A percentile compares a stretch with the other conserved stretches of the same genome.
phyloP scores from a whole-genome alignment of 2,329 filamentous ascomycete genomes.

The Gaeumannomyces sp. region DNA sequence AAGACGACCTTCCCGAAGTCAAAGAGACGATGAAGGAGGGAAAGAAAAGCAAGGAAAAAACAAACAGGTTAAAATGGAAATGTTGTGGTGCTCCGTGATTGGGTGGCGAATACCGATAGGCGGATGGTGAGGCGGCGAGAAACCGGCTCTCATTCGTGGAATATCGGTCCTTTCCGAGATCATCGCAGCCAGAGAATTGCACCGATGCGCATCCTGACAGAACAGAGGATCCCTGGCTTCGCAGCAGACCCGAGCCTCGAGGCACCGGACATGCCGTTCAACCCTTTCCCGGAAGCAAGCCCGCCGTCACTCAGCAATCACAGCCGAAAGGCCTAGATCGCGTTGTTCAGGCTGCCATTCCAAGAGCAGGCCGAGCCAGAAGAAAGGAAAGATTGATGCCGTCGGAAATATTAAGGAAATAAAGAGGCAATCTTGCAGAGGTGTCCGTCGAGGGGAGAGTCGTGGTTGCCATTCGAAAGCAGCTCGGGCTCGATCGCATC shows the following conservation, averaged over 20 bases:
- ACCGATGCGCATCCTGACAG: not conserved
- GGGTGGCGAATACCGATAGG: not conserved
- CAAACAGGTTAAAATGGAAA: not conserved
- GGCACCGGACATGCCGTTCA: constrained; percentile 24
- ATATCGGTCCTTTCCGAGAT: not conserved
- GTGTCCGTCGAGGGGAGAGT: constrained; percentile 5
- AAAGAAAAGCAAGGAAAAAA: constrained; percentile 9
- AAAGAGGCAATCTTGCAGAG: constrained; percentile 16
- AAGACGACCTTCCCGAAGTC: constrained; percentile 15
- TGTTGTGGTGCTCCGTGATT: constrained; percentile 12
- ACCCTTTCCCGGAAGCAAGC: constrained; percentile 2
- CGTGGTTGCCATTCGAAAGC: constrained; percentile 5
- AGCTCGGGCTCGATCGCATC: not conserved
- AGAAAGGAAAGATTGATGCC: constrained; percentile 13
- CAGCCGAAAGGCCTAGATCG: not conserved
- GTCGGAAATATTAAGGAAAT: constrained; percentile 18
- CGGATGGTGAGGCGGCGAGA: not conserved
- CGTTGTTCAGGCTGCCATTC: constrained; percentile 1
- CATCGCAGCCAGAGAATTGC: not conserved
- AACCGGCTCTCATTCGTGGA: not conserved
- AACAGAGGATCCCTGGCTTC: not conserved
- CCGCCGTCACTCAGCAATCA: not conserved
- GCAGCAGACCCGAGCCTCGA: not conserved
- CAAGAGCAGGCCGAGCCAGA: constrained; percentile 31
- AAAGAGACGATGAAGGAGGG: constrained; percentile 11